Evolutionary conservation across 2,329 filamentous ascomycete genomes (phyloP).

Genomic region (Ramularia endophylla): DNA sequence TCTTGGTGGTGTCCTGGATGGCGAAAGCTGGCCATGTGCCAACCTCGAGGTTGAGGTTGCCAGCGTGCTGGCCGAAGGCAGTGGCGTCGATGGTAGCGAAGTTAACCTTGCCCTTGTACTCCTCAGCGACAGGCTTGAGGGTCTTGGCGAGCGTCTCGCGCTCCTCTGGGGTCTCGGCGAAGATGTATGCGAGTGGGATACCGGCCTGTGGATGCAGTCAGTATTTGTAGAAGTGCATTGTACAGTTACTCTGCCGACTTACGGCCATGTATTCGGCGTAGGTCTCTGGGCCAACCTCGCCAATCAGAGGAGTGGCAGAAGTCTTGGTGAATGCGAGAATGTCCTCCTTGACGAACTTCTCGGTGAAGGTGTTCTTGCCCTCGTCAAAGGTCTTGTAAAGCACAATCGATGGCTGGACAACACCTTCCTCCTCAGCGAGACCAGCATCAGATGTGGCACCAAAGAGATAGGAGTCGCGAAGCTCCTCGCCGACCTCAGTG

Average conservation of each 20-base stretch:
- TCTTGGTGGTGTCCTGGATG: conserved; percentile 92
- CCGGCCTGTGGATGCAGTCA: conserved; percentile 54
- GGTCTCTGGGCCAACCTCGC: conserved; percentile 94
- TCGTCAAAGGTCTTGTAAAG: conserved; percentile 98
- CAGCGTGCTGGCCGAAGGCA: conserved; percentile 87
- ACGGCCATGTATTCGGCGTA: conserved; percentile 90
- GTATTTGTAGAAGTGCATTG: background rate
- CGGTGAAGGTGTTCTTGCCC: conserved; percentile 78
- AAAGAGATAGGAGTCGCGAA: conserved; percentile 90
- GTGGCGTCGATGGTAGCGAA: conserved; percentile 97
- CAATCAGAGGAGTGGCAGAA: conserved; percentile 81
- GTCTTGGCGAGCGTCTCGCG: conserved; percentile 69
- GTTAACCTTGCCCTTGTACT: conserved; percentile 92
- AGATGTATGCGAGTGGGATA: conserved; percentile 94
- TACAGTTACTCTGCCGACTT: conserved; percentile 27
- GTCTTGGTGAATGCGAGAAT: conserved; percentile 81
- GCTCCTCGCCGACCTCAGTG: conserved; percentile 63
- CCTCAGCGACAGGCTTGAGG: conserved; percentile 81
- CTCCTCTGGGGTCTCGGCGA: conserved; percentile 87
- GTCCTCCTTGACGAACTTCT: conserved; percentile 73
- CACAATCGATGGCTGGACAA: conserved; percentile 78
- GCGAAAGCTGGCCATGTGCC: conserved; percentile 96
- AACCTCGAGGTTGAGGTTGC: conserved; percentile 93
- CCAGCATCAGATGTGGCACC: conserved; percentile 77
- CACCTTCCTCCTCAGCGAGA: conserved; percentile 83